Conservation (phyloP, 1,139 yeast genomes). For the Geotrichum siamense region DNA sequence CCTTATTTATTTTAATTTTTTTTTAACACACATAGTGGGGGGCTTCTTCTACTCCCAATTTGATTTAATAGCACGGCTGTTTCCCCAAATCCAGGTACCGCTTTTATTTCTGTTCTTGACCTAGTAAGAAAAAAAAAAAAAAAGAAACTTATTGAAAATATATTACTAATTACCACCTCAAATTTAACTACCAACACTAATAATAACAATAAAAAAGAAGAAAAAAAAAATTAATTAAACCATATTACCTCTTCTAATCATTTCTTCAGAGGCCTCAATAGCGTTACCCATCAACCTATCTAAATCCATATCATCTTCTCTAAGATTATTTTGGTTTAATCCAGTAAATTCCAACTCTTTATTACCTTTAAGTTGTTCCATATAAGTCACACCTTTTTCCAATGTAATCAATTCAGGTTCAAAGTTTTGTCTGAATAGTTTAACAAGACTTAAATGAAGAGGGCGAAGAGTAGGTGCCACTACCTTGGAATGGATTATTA, state of each 20-base stretch:
- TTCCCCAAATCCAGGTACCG: too few relatives aligned
- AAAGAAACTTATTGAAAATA: too few relatives aligned
- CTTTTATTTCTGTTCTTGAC: too few relatives aligned
- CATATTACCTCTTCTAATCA: slow-evolving; percentile 9
- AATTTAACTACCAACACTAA: background rate
- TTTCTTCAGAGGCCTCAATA: slow-evolving; percentile 16
- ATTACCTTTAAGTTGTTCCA: slow-evolving; percentile 10
- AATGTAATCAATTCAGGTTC: slow-evolving; percentile 48
- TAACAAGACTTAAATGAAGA: slow-evolving; percentile 60
- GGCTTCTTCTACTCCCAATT: too few relatives aligned
- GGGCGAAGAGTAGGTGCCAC: slow-evolving; percentile 51
- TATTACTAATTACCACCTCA: too few relatives aligned
- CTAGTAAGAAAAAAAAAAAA: too few relatives aligned
- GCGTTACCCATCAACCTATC: slow-evolving; percentile 17
- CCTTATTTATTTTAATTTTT: too few relatives aligned
- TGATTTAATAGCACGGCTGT: too few relatives aligned
- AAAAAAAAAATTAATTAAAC: too few relatives aligned
- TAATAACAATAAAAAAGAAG: too few relatives aligned
- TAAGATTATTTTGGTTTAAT: slow-evolving; percentile 8
- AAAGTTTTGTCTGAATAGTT: slow-evolving; percentile 61
- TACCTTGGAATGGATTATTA: slow-evolving; percentile 60
- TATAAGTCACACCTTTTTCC: slow-evolving; percentile 28
- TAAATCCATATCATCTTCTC: slow-evolving; percentile 9
- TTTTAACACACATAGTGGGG: too few relatives aligned
- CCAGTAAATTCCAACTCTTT: background rate